These are phyloP conservation scores for Psilocybe azurescens DNA, from an alignment of 768 basidiomycete genomes.

Conservation along the genomic window DNA sequence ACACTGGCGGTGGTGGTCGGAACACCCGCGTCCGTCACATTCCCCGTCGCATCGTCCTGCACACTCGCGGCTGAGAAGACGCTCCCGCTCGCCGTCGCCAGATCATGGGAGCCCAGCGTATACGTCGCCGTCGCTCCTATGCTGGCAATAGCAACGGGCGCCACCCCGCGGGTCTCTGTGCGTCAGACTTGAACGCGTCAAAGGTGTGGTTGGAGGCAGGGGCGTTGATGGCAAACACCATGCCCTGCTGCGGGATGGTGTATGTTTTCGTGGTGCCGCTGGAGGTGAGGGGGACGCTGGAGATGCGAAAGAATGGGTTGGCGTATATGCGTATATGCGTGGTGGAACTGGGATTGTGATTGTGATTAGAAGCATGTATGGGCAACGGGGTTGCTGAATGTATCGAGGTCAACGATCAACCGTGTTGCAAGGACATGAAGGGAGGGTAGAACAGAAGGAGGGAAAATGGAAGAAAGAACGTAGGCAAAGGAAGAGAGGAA, in stretches of 20 bases:
- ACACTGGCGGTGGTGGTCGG: background rate
- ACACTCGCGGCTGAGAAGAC: conserved; percentile 6
- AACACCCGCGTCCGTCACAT: background rate
- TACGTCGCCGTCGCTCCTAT: background rate
- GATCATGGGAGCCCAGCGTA: background rate
- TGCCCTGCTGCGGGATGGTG: conserved; percentile 4
- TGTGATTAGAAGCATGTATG: no score
- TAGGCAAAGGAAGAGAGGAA: no score
- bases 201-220: background rate
- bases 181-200: background rate
- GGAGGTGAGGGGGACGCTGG: no score
- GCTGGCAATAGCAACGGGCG: background rate
- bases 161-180: background rate
- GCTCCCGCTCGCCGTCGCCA: conserved; percentile 4
- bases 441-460: no score
- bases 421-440: no score
- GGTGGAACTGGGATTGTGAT: no score
- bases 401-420: no score
- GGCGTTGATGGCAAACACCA: conserved; percentile 7
- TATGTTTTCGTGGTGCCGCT: background rate
- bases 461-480: no score
- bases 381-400: background rate
- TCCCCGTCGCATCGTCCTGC: conserved; percentile 1
- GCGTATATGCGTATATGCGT: no score
- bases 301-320: no score